Evolutionary conservation across 1,284 basidiomycete genomes (phyloP).

Genomic region (Moesziomyces sp.): DNA sequence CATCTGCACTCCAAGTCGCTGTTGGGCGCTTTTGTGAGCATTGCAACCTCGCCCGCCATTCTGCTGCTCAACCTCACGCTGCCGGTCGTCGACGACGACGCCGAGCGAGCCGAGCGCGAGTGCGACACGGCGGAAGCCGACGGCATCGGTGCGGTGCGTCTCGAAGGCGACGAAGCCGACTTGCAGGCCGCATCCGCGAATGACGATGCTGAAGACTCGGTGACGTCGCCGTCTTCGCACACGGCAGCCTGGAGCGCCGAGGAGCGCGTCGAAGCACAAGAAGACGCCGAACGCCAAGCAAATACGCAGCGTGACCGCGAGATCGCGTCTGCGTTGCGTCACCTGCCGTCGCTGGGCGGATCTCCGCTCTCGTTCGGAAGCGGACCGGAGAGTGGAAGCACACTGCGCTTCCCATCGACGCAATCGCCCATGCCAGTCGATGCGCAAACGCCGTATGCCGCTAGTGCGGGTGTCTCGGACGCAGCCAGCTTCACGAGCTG

Average conservation of each 20-base stretch:
- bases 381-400: slow-evolving; percentile 4
- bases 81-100: slow-evolving; percentile 78
- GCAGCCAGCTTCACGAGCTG: slow-evolving; percentile 17
- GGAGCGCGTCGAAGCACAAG: slow-evolving; percentile 29
- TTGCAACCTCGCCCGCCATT: slow-evolving; percentile 88
- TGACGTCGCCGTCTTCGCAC: slow-evolving; percentile 6
- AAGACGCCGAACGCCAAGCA: slow-evolving; percentile 26
- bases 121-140: slow-evolving; percentile 46
- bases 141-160: slow-evolving; percentile 54
- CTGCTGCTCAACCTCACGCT: slow-evolving; percentile 86
- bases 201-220: slow-evolving; percentile 16
- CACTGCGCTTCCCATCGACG: slow-evolving; percentile 2
- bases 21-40: slow-evolving; percentile 78
- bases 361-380: slow-evolving; percentile 42
- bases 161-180: slow-evolving; percentile 46
- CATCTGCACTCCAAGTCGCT: slow-evolving; percentile 79
- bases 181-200: slow-evolving; percentile 34
- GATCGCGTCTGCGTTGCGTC: slow-evolving; percentile 47
- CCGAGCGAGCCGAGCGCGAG: slow-evolving; percentile 69
- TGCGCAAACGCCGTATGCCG: neutral
- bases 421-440: slow-evolving; percentile 12
- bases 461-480: neutral
- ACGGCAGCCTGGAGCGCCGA: slow-evolving; percentile 20
- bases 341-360: slow-evolving; percentile 32
- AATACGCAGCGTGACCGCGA: slow-evolving; percentile 45